phyloP scores from a whole-genome alignment of 164 flowering plant species.

The Aristolochia californica region DNA sequence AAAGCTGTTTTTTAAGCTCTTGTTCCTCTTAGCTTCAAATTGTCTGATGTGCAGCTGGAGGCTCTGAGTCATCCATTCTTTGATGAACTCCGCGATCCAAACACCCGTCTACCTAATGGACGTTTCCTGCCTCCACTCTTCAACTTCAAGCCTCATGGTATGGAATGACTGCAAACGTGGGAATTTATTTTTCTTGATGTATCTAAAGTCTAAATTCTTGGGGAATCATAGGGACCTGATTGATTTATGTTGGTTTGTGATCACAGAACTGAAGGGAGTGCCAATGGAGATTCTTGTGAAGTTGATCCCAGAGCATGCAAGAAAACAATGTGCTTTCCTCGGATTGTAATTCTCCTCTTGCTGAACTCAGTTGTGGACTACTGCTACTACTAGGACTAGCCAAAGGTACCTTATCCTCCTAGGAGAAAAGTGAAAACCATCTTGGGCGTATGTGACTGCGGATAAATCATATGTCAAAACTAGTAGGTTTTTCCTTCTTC shows the following conservation, averaged over 20 bases:
- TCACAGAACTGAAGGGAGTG: constrained; percentile 56
- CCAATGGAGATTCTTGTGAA: constrained; percentile 42
- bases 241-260: too few relatives aligned
- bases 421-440: constrained; percentile 1
- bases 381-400: not conserved
- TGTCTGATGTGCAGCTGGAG: constrained; percentile 44
- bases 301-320: constrained; percentile 70
- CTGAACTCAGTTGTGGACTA: not conserved
- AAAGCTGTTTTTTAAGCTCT: not conserved
- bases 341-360: constrained; percentile 24
- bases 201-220: too few relatives aligned
- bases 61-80: constrained; percentile 66
- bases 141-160: constrained; percentile 69
- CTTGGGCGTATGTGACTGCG: not conserved
- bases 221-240: too few relatives aligned
- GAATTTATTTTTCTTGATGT: too few relatives aligned
- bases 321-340: constrained; percentile 64
- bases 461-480: not conserved
- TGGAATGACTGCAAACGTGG: not conserved
- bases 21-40: not conserved
- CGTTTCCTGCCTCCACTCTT: constrained; percentile 69
- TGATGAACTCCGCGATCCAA: constrained; percentile 70
- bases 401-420: too few relatives aligned
- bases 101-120: constrained; percentile 60
- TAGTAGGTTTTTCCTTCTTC: not conserved